Percentiles rank a stretch among this genome's conserved stretches.
phyloP scores from a whole-genome alignment of 331 rosid species.

The Phaseolus coccineus region DNA sequence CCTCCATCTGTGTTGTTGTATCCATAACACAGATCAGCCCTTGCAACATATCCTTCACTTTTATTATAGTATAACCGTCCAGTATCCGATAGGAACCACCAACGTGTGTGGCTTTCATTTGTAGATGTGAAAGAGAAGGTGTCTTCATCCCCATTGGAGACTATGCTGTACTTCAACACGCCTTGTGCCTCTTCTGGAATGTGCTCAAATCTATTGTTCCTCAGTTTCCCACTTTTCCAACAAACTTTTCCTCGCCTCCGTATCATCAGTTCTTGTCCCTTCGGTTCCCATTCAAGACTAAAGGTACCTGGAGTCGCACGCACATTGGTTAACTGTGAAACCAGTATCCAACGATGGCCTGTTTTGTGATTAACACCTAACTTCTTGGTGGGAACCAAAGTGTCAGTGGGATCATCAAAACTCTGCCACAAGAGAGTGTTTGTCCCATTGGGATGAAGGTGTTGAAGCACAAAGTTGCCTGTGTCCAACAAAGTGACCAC shows the following conservation, averaged over 20 bases:
- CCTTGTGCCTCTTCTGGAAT: not conserved
- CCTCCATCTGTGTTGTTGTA: conserved; percentile 12
- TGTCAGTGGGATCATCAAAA: conserved; percentile 32
- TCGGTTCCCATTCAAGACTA: conserved; percentile 42
- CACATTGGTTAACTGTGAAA: rapidly evolving
- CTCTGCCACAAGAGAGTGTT: conserved; percentile 29
- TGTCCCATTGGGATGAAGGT: conserved; percentile 19
- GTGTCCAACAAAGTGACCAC: conserved; percentile 25
- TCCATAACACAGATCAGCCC: conserved; percentile 34
- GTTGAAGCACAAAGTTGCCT: conserved; percentile 40
- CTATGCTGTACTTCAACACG: not conserved
- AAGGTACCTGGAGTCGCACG: conserved; percentile 1
- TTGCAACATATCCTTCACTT: not conserved
- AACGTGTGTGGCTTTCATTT: not conserved
- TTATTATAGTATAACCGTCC: not conserved
- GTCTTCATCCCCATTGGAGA: conserved; percentile 23
- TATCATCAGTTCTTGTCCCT: not conserved
- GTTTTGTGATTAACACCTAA: conserved; percentile 37
- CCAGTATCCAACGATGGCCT: conserved; percentile 3
- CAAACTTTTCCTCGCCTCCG: not conserved
- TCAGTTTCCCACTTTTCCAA: conserved; percentile 35
- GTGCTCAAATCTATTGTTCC: not conserved
- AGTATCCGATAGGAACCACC: not conserved
- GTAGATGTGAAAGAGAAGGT: not conserved
- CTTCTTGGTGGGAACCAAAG: conserved; percentile 22